Percentiles rank a stretch among this genome's conserved stretches.
phyloP scores from a whole-genome alignment of 1,284 basidiomycete genomes.

The Marasmius sp. region DNA sequence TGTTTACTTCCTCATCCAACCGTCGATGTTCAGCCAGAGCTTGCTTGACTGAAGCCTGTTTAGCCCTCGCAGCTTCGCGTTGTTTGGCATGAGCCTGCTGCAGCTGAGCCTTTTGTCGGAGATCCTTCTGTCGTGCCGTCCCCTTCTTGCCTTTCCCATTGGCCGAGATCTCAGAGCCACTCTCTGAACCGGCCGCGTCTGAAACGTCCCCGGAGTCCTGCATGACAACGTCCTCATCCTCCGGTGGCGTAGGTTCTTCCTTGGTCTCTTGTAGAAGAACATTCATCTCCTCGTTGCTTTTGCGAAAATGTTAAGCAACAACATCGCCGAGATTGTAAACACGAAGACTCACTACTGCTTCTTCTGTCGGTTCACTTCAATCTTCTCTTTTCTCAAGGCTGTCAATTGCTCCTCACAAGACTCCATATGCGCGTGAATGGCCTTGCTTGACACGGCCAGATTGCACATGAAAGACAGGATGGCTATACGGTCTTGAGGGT shows the following conservation, averaged over 20 bases:
- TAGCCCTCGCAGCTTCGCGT: conserved; percentile 72
- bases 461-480: conserved; percentile 90
- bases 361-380: conserved; percentile 88
- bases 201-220: conserved; percentile 71
- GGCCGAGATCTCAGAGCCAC: conserved; percentile 46
- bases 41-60: conserved; percentile 69
- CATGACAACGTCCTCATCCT: conserved; percentile 57
- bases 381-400: conserved; percentile 91
- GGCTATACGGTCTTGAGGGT: conserved; percentile 78
- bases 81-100: conserved; percentile 68
- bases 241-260: conserved; percentile 35
- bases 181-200: conserved; percentile 58
- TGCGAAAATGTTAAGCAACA: conserved; percentile 10
- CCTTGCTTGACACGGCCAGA: conserved; percentile 86
- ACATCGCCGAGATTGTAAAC: conserved; percentile 1
- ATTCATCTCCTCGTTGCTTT: conserved; percentile 74
- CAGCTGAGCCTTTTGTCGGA: conserved; percentile 53
- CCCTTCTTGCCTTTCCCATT: conserved; percentile 38
- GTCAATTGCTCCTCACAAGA: conserved; percentile 88
- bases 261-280: conserved; percentile 60
- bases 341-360: conserved; percentile 74
- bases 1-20: conserved; percentile 85
- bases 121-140: conserved; percentile 49
- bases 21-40: conserved; percentile 75
- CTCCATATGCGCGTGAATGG: conserved; percentile 88